Base-by-base conservation (phyloP, 768 basidiomycete species). In the Boletus rufocinnamomeus region DNA sequence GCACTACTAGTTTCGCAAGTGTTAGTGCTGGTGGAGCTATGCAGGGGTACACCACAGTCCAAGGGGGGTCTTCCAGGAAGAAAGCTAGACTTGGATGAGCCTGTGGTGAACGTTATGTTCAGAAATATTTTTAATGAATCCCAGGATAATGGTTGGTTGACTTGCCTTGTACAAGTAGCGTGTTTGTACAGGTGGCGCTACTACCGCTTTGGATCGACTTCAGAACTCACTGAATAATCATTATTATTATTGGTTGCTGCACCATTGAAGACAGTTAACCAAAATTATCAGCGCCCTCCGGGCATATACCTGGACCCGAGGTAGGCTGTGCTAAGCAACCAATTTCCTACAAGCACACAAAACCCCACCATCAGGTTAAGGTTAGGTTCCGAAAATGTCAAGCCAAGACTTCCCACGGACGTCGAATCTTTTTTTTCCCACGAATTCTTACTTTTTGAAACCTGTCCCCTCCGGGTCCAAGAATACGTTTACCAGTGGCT, bases 1-100 rank as follows among this genome's bases (percentile, higher is more conserved):
- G 88, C 56, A 77, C 79, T 2, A 76, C 80, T 9, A 88, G 87
- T 65, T 87, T 89, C 72, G 79, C 80, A 1, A 88, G 86, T 62
- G 66, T 82, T 51, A 82, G 85, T 62, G 84, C 76, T n/a, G 83
- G 85, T 19, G 75, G 70, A 19, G 71, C 66, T 25, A 69, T 63
- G 34, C 71, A 63, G 61, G 70, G 68, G 23, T 72, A 75, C 37
- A 59, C 54, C 38, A 58, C 74, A 25, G 64, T 63, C 38, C 72
- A 73, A 47, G 75, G 75, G 37, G 76, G 74, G 50, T 69, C 77
- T 38, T 75, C 74, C 50, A 79, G 84, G 72, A 88, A 88, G 76
- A 88, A 87, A 68, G 75, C 82, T 28, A 78, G 86, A 65, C 64
- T 87, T 47, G 80, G 79, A 47, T 84, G 63, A 72, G 27, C 34